Percentiles rank a stretch among this genome's conserved stretches.
phyloP scores from a whole-genome alignment of 225 moss, liverwort and hornwort species.

The Rhytidiadelphus loreus region DNA sequence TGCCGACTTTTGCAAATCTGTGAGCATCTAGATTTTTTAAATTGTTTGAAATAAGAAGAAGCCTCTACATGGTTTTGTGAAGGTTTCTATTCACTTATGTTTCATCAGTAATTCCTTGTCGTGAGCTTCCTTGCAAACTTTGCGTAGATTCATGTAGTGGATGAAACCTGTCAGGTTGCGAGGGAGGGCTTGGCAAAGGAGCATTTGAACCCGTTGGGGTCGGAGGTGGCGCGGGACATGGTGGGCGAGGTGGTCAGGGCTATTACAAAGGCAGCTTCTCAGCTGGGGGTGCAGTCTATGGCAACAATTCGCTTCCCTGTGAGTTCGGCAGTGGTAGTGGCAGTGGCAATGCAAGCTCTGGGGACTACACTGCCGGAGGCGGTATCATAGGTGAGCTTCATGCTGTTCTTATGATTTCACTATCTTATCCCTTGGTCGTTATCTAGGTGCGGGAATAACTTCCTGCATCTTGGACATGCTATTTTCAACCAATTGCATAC shows the following conservation, averaged over 20 bases:
- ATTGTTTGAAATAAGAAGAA: background rate
- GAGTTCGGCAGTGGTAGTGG: constrained; percentile 97
- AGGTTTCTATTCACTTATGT: background rate
- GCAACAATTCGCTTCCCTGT: constrained; percentile 63
- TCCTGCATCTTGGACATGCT: background rate
- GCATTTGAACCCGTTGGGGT: constrained; percentile 55
- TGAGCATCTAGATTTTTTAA: background rate
- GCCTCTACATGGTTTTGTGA: background rate
- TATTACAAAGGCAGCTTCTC: constrained; percentile 81
- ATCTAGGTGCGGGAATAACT: background rate
- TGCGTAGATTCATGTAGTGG: background rate
- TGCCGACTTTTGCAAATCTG: background rate
- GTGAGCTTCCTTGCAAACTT: background rate
- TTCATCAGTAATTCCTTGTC: background rate
- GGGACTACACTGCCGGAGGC: constrained; percentile 74
- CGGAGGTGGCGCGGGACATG: constrained; percentile 97
- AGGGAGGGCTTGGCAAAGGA: constrained; percentile 64
- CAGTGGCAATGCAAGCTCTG: constrained; percentile 72
- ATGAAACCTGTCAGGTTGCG: constrained; percentile 33
- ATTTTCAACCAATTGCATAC: background rate
- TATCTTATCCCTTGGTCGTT: background rate
- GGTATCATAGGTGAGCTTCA: constrained; percentile 75
- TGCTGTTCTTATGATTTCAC: background rate
- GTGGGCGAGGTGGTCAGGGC: constrained; percentile 78
- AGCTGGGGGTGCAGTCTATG: constrained; percentile 63